A percentile compares a stretch with the other conserved stretches of the same genome.
These are phyloP conservation scores for Rhizopogon vesiculosus DNA, from an alignment of 768 basidiomycete genomes.

Conservation along the genomic window DNA sequence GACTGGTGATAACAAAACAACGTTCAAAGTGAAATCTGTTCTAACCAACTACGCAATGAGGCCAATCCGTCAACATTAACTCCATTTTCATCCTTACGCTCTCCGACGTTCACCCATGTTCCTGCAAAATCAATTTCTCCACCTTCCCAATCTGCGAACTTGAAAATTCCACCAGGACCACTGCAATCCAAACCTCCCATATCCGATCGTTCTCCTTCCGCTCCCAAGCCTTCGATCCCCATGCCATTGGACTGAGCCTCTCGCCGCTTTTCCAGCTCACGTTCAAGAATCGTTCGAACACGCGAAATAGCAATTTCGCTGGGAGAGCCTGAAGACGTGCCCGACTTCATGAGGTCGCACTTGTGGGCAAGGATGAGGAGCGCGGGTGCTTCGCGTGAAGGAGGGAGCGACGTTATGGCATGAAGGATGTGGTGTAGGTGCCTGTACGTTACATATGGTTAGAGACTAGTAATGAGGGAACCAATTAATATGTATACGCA, in stretches of 20 bases:
- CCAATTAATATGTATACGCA: conserved; percentile 33
- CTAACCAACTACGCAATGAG: conserved; percentile 45
- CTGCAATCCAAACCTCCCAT: conserved; percentile 73
- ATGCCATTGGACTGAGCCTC: conserved; percentile 60
- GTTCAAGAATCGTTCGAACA: conserved; percentile 74
- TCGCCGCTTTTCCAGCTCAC: conserved; percentile 78
- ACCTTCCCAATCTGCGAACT: conserved; percentile 80
- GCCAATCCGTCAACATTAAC: conserved; percentile 32
- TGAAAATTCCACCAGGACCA: conserved; percentile 53
- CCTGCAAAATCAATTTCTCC: conserved; percentile 70
- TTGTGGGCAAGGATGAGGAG: conserved; percentile 76
- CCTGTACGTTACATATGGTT: conserved; percentile 31
- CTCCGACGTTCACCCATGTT: conserved; percentile 42
- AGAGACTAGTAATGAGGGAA: background rate
- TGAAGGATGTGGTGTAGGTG: conserved; percentile 72
- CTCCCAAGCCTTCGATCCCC: conserved; percentile 69
- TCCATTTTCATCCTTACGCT: conserved; percentile 30
- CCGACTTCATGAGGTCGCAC: conserved; percentile 57
- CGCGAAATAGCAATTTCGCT: conserved; percentile 59
- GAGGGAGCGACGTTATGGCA: conserved; percentile 65
- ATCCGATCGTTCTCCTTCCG: conserved; percentile 58
- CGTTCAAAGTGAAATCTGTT: conserved; percentile 31
- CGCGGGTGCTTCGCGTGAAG: conserved; percentile 56
- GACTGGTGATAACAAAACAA: background rate
- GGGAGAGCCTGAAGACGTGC: conserved; percentile 27